Percentiles rank a stretch among this genome's conserved stretches.
Evolutionary conservation across 2,329 filamentous ascomycete genomes (phyloP).

Genomic region (Didymella sp.): DNA sequence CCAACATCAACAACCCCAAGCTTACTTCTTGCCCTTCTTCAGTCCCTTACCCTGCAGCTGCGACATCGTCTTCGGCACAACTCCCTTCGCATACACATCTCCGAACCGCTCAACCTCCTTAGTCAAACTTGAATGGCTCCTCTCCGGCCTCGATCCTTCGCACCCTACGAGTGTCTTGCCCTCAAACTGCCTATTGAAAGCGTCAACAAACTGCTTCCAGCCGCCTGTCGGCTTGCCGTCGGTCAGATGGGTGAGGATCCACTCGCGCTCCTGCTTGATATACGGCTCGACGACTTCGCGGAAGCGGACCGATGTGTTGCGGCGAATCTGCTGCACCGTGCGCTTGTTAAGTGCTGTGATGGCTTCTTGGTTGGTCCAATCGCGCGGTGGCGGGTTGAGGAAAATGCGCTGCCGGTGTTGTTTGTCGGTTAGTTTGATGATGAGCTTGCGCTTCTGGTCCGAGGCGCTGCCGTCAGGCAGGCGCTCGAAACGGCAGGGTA

Average conservation of each 20-base stretch:
- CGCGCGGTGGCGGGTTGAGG: slow-evolving; percentile 36
- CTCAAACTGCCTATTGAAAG: slow-evolving; percentile 35
- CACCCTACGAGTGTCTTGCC: slow-evolving; percentile 22
- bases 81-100: slow-evolving; percentile 29
- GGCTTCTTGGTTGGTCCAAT: slow-evolving; percentile 37
- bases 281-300: slow-evolving; percentile 34
- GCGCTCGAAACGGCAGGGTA: slow-evolving; percentile 39
- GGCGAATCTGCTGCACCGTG: slow-evolving; percentile 41
- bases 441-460: slow-evolving; percentile 40
- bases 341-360: slow-evolving; percentile 41
- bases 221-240: slow-evolving; percentile 31
- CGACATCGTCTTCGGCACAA: slow-evolving; percentile 20
- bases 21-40: neutral
- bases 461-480: slow-evolving; percentile 27
- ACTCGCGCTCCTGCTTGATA: slow-evolving; percentile 30
- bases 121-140: slow-evolving; percentile 33
- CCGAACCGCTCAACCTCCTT: slow-evolving; percentile 43
- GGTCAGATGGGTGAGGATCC: slow-evolving; percentile 33
- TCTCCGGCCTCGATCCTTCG: slow-evolving; percentile 18
- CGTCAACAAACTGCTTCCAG: slow-evolving; percentile 35
- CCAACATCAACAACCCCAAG: neutral
- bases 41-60: neutral
- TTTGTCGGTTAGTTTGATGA: slow-evolving; percentile 35
- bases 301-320: slow-evolving; percentile 37
- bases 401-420: slow-evolving; percentile 33